Evolutionary conservation across 257 asterid genomes (phyloP).

Genomic region (Capsicum pubescens): DNA sequence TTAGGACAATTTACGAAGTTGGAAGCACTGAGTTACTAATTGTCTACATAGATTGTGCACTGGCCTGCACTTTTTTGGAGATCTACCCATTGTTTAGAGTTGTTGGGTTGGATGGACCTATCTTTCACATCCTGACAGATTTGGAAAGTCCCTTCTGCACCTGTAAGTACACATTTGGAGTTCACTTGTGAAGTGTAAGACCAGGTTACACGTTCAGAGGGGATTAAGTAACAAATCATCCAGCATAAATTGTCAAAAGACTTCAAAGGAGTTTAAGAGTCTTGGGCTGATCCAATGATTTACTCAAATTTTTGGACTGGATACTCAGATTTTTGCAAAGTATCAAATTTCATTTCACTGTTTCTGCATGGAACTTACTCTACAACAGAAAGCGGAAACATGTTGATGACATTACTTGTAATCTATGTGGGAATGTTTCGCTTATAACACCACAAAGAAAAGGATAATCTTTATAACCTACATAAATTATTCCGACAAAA

Average conservation of each 20-base stretch:
- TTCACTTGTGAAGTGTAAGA: neutral
- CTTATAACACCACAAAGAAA: neutral
- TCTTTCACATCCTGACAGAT: neutral
- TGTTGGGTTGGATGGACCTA: neutral
- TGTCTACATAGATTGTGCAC: neutral
- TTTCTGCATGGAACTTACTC: constrained; percentile 12
- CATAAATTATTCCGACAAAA: neutral
- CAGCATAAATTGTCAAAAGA: neutral
- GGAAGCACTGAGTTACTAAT: neutral
- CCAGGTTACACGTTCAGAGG: neutral
- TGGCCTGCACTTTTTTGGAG: neutral
- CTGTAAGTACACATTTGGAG: neutral
- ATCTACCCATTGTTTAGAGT: neutral
- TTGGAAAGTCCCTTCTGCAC: neutral
- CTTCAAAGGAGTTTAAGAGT: neutral
- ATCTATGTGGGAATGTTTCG: neutral
- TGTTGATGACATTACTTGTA: neutral
- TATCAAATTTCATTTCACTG: neutral
- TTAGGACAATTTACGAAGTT: neutral
- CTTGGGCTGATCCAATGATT: neutral
- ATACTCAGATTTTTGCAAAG: neutral
- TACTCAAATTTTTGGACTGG: neutral
- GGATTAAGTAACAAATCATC: neutral
- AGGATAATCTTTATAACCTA: neutral
- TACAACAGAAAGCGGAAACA: neutral